These are phyloP conservation scores for Asterella californica DNA, from an alignment of 225 moss, liverwort and hornwort genomes.

Conservation along the genomic window DNA sequence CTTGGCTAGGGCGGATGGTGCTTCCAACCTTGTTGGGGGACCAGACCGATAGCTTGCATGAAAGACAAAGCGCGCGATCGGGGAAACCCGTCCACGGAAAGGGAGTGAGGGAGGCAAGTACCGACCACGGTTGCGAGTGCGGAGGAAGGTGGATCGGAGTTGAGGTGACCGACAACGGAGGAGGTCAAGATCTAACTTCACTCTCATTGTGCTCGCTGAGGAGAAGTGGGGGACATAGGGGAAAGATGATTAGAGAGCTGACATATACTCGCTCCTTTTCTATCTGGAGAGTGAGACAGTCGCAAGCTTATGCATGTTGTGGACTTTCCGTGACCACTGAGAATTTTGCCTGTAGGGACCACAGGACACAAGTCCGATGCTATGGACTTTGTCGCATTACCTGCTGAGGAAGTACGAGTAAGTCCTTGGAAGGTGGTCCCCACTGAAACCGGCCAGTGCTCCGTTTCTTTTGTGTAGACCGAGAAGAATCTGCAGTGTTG, in stretches of 20 bases:
- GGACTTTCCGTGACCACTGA: conserved; percentile 17
- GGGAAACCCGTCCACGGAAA: too few species aligned
- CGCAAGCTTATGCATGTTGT: not conserved
- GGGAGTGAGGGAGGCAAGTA: too few species aligned
- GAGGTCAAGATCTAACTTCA: not conserved
- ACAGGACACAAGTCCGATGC: conserved; percentile 7
- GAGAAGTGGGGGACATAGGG: not conserved
- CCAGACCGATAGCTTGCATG: too few species aligned
- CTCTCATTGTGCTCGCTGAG: not conserved
- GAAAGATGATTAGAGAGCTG: not conserved
- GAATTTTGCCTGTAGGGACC: not conserved
- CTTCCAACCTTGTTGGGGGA: too few species aligned
- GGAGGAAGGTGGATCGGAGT: not conserved
- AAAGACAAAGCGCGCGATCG: too few species aligned
- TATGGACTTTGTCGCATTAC: conserved; percentile 5
- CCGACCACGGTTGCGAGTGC: too few species aligned
- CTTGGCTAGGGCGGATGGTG: too few species aligned
- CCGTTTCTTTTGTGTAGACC: not conserved
- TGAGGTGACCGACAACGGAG: not conserved
- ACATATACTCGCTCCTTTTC: not conserved
- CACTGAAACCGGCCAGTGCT: not conserved
- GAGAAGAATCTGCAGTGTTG: not conserved
- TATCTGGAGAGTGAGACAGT: not conserved
- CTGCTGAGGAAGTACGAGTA: not conserved
- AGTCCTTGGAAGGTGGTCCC: not conserved